Conservation (phyloP, 2,329 filamentous ascomycete genomes). For the Didymellaceae sp. region DNA sequence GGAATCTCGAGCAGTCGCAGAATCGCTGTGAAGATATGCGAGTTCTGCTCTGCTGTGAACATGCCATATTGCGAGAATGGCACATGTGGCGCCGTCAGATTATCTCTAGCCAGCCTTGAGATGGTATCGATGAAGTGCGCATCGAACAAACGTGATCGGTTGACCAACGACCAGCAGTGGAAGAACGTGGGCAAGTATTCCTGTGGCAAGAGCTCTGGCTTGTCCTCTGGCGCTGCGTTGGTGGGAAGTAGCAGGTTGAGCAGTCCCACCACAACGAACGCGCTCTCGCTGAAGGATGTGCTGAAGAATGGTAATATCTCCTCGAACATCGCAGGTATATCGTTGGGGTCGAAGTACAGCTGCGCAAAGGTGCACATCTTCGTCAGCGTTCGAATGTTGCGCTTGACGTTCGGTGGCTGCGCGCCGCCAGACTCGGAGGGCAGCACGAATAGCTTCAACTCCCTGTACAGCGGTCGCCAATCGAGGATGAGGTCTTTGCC, state of each 20-base stretch:
- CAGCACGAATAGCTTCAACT: conserved; percentile 88
- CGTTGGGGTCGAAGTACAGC: conserved; percentile 88
- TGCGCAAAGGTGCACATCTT: conserved; percentile 92
- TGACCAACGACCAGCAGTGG: conserved; percentile 93
- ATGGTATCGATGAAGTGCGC: conserved; percentile 87
- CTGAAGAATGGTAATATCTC: conserved; percentile 73
- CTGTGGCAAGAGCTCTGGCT: conserved; percentile 80
- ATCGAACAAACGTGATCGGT: conserved; percentile 86
- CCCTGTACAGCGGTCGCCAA: conserved; percentile 91
- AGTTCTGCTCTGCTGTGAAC: conserved; percentile 89
- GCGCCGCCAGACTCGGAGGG: conserved; percentile 77
- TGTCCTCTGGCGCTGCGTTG: conserved; percentile 73
- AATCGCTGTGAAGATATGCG: conserved; percentile 90
- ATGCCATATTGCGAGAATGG: conserved; percentile 87
- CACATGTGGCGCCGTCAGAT: conserved; percentile 74
- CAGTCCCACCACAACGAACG: conserved; percentile 88
- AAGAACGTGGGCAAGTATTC: conserved; percentile 93
- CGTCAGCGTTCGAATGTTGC: conserved; percentile 75
- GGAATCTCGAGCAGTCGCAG: conserved; percentile 91
- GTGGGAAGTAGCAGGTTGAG: conserved; percentile 90
- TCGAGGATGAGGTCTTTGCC: conserved; percentile 89
- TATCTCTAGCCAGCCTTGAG: conserved; percentile 85
- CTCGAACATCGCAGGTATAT: conserved; percentile 73
- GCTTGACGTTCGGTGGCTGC: conserved; percentile 67
- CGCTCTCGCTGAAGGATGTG: conserved; percentile 88